Base-by-base conservation (phyloP, 805 yeast species). In the Metschnikowia hibisci region DNA sequence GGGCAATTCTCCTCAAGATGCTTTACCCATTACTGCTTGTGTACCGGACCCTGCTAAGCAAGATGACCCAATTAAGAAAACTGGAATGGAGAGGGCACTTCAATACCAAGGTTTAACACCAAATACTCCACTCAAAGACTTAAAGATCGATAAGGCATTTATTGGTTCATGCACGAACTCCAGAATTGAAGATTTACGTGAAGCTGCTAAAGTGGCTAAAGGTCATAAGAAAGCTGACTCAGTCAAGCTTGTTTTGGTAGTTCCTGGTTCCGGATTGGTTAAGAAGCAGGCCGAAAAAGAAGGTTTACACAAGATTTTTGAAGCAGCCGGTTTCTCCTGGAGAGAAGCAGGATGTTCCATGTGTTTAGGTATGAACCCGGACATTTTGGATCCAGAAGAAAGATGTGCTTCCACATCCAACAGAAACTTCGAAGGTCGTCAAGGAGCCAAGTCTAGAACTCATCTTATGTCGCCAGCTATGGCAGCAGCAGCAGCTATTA, bases 281-380 rank as follows among this genome's bases (percentile, higher is more conserved):
- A 93, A 91, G 71, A 72, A 74, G 47, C 95, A 87, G 69, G 99
- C 99, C 43, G 99, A 93, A 71, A 74, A 70, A 50, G 99, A 93
- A 72, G 99, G 99, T 41, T 76, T 93, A 45, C 93, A 93, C 66
- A 86, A 87, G 71, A 78, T 93, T 45, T 93, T 93, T 60, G 80
- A 73, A 58, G 87, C 81, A 39, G 97, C 99, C 40, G 98, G 96
- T 15, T 93, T 93, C 62, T 91, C 87, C 56, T 93, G 99, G 99
- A 84, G 99, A 74, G 99, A 93, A 73, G 98, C 99, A 53, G 99
- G 99, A 48, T 93, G 99, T 72, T 91, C 98, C 32, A 93, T 93
- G 99, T 93, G 99, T 73, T 78, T 93, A 41, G 99, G 99, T 67
- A 93, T 93, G 99, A 93, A 93, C 72, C 97, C 98, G 33, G 99